phyloP scores from a whole-genome alignment of 805 yeast genomes.

The Myxozyma neotropica region DNA sequence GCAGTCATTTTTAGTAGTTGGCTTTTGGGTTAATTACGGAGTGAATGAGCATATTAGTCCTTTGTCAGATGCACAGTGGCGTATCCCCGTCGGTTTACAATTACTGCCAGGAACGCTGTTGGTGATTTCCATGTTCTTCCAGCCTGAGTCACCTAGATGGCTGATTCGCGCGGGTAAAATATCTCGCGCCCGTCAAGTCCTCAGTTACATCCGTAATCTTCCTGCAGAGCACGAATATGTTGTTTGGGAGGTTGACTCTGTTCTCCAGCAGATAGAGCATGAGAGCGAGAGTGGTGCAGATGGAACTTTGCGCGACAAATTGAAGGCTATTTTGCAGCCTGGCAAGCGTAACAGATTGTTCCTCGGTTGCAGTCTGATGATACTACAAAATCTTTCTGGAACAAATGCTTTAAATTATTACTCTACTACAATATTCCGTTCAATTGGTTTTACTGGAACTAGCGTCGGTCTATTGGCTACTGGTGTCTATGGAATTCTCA shows the following conservation, averaged over 20 bases:
- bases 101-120: conserved; percentile 55
- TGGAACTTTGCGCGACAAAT: conserved; percentile 5
- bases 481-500: conserved; percentile 51
- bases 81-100: conserved; percentile 64
- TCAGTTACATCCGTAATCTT: conserved; percentile 48
- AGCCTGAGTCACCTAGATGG: conserved; percentile 50
- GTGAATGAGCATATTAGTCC: conserved; percentile 52
- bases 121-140: conserved; percentile 46
- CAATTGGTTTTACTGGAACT: conserved; percentile 54
- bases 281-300: conserved; percentile 12
- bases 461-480: conserved; percentile 49
- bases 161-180: conserved; percentile 48
- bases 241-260: conserved; percentile 43
- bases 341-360: conserved; percentile 43
- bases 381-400: conserved; percentile 86
- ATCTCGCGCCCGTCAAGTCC: conserved; percentile 45
- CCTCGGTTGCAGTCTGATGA: conserved; percentile 70
- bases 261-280: conserved; percentile 44
- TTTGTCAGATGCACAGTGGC: conserved; percentile 62
- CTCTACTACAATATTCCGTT: conserved; percentile 49
- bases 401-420: conserved; percentile 53
- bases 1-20: conserved; percentile 61
- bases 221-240: conserved; percentile 42
- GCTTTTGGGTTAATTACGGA: conserved; percentile 57
- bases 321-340: conserved; percentile 5